Evolutionary conservation across 768 basidiomycete species (phyloP), one percentile per base, ranked within the genome.

Genomic region (Lentinula raphanica): DNA sequence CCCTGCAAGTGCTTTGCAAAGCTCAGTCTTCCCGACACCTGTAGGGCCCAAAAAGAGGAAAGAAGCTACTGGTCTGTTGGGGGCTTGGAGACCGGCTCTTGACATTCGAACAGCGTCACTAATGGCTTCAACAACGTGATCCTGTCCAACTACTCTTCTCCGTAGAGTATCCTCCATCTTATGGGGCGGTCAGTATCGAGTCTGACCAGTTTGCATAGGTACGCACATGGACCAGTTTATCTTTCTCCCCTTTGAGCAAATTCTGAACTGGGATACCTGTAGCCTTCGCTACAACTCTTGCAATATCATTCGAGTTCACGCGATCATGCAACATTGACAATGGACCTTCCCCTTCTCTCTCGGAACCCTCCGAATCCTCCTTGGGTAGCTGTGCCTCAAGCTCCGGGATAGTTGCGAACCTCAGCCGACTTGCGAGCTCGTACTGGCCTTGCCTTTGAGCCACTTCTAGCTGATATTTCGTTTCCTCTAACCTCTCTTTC

Each of bases 231-330:
- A 95, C 86, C 23, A 97, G 77, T 66, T 90, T 92, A 68, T 98
- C 92, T 62, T 88, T 76, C 70, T 98, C 94, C 3, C 94, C 93
- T 68, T 90, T 92, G 63, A 96, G 71, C 60, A 96, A 71, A 65
- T 88, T 94, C 70, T 91, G 84, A 1, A 95, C 92, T 0, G 94
- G 94, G 27, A 96, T 94, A 5, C 94, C 94, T 0, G 94, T 97
- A 0, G 90, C 80, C 66, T 87, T 89, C 6, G 91, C 92, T 3
- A 95, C 88, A 21, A 95, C 94, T 2, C 90, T 78, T 2, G 94
- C 84, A 49, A 96, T 94, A 68, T 95, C 92, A 64, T 84, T 86
- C n/a, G 87, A 87, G 6, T 90, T 94, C 7, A 97, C 92, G 39
- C 92, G 78, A 60, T 94, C 93, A 63, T 93, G 86, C 32, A 95